These are phyloP conservation scores for Ceratobasidium sp. DNA, from an alignment of 1,284 basidiomycete species.

Conservation along the genomic window DNA sequence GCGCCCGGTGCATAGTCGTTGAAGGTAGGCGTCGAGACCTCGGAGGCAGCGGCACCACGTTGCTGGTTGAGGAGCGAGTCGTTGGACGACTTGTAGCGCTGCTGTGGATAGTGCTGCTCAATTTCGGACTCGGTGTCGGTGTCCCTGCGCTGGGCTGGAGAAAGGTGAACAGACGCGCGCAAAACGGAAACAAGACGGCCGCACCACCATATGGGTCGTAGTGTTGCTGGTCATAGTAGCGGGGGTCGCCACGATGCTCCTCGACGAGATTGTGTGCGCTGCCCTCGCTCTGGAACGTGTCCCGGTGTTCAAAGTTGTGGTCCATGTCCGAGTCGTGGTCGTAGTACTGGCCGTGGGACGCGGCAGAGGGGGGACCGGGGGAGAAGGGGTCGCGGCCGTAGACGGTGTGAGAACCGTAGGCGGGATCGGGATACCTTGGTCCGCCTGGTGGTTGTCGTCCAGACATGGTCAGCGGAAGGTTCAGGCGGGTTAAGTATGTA, in stretches of 20 bases:
- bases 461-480: conserved; percentile 7
- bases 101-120: conserved; percentile 64
- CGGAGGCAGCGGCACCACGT: conserved; percentile 33
- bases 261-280: conserved; percentile 64
- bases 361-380: conserved; percentile 63
- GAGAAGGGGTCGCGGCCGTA: conserved; percentile 50
- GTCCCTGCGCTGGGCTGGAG: conserved; percentile 57
- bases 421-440: conserved; percentile 8
- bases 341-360: conserved; percentile 60
- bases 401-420: conserved; percentile 25
- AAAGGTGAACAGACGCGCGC: conserved; percentile 46
- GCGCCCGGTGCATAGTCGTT: conserved; percentile 62
- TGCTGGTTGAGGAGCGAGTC: conserved; percentile 61
- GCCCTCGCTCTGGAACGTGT: conserved; percentile 69
- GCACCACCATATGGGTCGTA: conserved; percentile 72
- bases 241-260: conserved; percentile 56
- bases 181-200: conserved; percentile 47
- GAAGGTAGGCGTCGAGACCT: conserved; percentile 68
- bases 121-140: conserved; percentile 76
- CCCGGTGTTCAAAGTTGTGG: conserved; percentile 62
- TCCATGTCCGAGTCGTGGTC: conserved; percentile 73
- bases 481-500: neutral
- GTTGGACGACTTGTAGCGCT: conserved; percentile 69
- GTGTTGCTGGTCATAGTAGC: conserved; percentile 67
- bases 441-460: conserved; percentile 20